Base-by-base conservation (phyloP, 768 basidiomycete species). In the Tylopilus sp. region DNA sequence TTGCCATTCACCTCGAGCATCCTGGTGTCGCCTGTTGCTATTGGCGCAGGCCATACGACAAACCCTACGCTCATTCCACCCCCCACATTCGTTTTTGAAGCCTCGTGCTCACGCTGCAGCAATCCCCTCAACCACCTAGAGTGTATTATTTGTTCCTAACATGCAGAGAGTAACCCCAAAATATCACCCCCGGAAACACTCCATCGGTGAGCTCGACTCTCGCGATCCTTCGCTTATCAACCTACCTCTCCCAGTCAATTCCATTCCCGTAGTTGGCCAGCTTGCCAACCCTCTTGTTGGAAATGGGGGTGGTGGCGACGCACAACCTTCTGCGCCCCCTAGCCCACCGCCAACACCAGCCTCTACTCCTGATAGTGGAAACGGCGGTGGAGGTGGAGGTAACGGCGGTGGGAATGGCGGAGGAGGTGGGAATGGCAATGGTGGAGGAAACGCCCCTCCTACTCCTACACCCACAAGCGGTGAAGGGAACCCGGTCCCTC, bases 191-290 rank as follows among this genome's bases (percentile, higher is more conserved):
- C 20, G 60, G 18, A 40, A 35, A 15, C 58, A 52, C 35, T 55
- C 45, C 36, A 25, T 57, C 20, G 38, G 17, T 40, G 54, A 46
- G 22, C 63, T 73, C 30, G 58, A 70, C 10, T 67, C 65, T 43
- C 75, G 78, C 53, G 66, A 68, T 17, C 74, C 75, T 31, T 55
- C 67, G 2, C 72, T 74, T 54, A 62, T 75, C 36, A 68, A 69
- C 31, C 58, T 75, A 3, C 66, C 73, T 28, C 53, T 74, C 22
- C 7, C 46, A 23, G 7, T 50, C 21, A 8, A 31, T 50, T 69
- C 74, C 8, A 59, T 78, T 33, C 75, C 79, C 3, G 43, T 79
- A 25, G 57, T 75, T 26, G 62, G 63, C n/a, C 66, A 71, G 3
- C 26, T 80, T 17, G 46, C 73, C 33, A 65, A 53, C 20, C 63